phyloP scores from a whole-genome alignment of 164 flowering plant genomes.

The Vitis cinerea region DNA sequence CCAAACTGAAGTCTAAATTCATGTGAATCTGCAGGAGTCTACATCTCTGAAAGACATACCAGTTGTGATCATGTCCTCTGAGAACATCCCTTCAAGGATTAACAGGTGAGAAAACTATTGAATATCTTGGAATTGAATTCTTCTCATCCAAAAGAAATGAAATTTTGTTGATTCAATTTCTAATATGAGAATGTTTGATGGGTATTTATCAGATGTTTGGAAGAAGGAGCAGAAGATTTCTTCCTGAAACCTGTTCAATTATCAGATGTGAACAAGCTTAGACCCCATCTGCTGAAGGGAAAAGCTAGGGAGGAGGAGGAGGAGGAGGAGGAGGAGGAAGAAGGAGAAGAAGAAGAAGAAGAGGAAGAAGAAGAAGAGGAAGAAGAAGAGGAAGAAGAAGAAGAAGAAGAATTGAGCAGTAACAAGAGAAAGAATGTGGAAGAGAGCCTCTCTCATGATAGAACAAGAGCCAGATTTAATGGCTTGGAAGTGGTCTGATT shows the following conservation, averaged over 20 bases:
- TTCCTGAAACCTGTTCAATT: slow-evolving; percentile 41
- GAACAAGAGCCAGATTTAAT: slow-evolving; percentile 16
- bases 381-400: no score
- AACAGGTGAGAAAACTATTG: slow-evolving; percentile 21
- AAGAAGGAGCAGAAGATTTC: slow-evolving; percentile 51
- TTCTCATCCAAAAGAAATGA: no score
- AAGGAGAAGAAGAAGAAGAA: no score
- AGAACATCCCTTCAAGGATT: slow-evolving; percentile 36
- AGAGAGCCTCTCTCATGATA: slow-evolving; percentile 13
- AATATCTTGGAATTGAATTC: neutral
- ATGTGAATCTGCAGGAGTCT: slow-evolving; percentile 25
- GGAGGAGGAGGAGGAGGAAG: no score
- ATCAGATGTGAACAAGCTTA: slow-evolving; percentile 42
- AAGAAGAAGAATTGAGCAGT: no score
- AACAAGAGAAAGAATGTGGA: slow-evolving; percentile 17
- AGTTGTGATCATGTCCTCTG: slow-evolving; percentile 46
- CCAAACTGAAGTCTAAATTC: no score
- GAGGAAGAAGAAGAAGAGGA: no score
- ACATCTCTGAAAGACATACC: slow-evolving; percentile 39
- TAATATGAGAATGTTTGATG: no score
- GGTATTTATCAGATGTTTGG: slow-evolving; percentile 34
- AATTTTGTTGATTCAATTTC: no score
- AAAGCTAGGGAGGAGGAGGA: no score
- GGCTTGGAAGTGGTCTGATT: slow-evolving; percentile 10
- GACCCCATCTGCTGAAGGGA: slow-evolving; percentile 25